phyloP scores from a whole-genome alignment of 1,284 basidiomycete species.

The Apiotrichum akiyoshidainum region DNA sequence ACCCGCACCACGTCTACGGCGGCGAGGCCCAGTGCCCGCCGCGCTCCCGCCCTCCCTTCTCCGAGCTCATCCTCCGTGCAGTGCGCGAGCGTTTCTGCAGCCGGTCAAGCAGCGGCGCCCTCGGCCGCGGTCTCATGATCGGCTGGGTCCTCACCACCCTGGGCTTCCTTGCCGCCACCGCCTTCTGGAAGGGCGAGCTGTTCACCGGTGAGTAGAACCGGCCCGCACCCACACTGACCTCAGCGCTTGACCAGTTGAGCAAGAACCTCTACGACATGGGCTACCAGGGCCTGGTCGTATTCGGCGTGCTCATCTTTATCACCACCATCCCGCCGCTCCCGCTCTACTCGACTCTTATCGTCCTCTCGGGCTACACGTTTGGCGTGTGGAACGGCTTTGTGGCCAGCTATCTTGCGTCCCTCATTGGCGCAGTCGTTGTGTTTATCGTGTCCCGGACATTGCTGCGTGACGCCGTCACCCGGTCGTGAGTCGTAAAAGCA shows the following conservation, averaged over 20 bases:
- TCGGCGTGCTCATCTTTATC: slow-evolving; percentile 48
- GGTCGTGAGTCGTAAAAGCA: slow-evolving; percentile 30
- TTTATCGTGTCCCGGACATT: slow-evolving; percentile 49
- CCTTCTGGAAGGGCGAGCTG: slow-evolving; percentile 45
- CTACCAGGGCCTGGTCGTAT: slow-evolving; percentile 42
- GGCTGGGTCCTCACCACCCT: slow-evolving; percentile 45
- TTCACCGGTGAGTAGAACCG: slow-evolving; percentile 35
- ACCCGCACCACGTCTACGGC: not conserved
- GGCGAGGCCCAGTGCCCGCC: slow-evolving; percentile 8
- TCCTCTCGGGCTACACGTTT: slow-evolving; percentile 55
- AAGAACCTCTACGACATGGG: slow-evolving; percentile 42
- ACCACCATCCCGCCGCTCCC: slow-evolving; percentile 54
- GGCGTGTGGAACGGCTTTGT: slow-evolving; percentile 55
- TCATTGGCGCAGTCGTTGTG: slow-evolving; percentile 52
- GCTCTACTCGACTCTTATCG: slow-evolving; percentile 56
- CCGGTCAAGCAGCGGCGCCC: slow-evolving; percentile 20
- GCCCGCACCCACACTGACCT: not conserved
- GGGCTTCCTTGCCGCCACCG: slow-evolving; percentile 40
- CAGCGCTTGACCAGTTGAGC: slow-evolving; percentile 46
- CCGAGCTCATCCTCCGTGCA: slow-evolving; percentile 5
- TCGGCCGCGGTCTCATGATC: slow-evolving; percentile 40
- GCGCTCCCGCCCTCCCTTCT: slow-evolving; percentile 4
- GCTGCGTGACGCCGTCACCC: slow-evolving; percentile 39
- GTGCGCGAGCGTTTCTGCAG: slow-evolving; percentile 13
- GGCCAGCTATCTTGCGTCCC: slow-evolving; percentile 53